Evolutionary conservation across 108 stramenopile species (phyloP).

Genomic region (Nitzschia sp.): DNA sequence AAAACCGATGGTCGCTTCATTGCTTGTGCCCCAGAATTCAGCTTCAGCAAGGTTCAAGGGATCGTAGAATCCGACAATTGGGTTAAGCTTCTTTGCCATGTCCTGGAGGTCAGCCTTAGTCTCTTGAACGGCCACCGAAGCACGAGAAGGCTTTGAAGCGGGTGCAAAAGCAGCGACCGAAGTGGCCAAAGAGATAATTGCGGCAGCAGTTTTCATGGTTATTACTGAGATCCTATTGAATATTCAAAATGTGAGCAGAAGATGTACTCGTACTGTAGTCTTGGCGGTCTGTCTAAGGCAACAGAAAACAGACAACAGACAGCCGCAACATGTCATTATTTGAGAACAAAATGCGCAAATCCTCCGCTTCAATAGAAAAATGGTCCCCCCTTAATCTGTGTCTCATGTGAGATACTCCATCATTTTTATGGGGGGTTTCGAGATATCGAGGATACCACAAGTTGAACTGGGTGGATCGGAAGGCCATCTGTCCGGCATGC

Average conservation of each 20-base stretch:
- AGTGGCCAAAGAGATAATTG: conserved; percentile 39
- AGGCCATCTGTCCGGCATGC: too few species aligned
- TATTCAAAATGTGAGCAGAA: background rate
- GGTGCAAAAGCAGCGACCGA: conserved; percentile 65
- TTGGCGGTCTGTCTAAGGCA: too few species aligned
- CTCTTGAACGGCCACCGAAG: conserved; percentile 49
- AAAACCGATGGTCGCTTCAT: conserved; percentile 75
- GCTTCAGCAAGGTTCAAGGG: conserved; percentile 67
- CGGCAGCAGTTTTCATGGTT: conserved; percentile 52
- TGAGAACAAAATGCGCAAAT: background rate
- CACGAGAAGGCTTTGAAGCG: conserved; percentile 17
- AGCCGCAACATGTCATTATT: too few species aligned
- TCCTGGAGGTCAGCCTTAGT: conserved; percentile 76
- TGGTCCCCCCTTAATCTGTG: conserved; percentile 5
- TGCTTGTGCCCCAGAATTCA: conserved; percentile 65
- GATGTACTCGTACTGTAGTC: too few species aligned
- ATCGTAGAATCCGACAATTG: conserved; percentile 65
- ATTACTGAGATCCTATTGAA: background rate
- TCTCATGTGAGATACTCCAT: too few species aligned
- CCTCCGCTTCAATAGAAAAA: conserved; percentile 5
- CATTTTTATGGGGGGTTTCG: too few species aligned
- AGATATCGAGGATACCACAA: too few species aligned
- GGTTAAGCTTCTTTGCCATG: conserved; percentile 70
- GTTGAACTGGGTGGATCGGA: too few species aligned
- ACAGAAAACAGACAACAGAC: too few species aligned